Conservation (phyloP, 306 rosid species). For the Ammopiptanthus mongolicus region DNA sequence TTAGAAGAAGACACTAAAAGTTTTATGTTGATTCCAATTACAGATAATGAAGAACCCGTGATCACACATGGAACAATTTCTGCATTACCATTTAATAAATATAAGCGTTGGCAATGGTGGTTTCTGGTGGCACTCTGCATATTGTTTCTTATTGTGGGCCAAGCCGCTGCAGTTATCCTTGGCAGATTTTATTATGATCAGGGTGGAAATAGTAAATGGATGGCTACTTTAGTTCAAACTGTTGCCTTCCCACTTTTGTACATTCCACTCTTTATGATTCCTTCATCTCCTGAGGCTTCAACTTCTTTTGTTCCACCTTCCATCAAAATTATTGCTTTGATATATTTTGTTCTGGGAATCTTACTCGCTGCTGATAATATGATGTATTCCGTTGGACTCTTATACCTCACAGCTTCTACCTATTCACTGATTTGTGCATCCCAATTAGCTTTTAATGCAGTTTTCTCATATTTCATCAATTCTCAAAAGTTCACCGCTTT, state of each 20-base stretch:
- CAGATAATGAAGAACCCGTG: conserved; percentile 60
- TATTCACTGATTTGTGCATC: conserved; percentile 83
- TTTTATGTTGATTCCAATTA: neutral
- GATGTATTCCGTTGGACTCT: conserved; percentile 76
- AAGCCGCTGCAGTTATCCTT: conserved; percentile 75
- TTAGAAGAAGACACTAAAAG: neutral
- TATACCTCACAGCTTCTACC: conserved; percentile 89
- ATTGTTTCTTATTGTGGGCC: conserved; percentile 64
- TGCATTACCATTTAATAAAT: conserved; percentile 32
- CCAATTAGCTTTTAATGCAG: conserved; percentile 80
- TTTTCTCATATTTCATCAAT: conserved; percentile 82
- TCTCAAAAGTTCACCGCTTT: conserved; percentile 75
- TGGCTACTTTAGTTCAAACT: conserved; percentile 92
- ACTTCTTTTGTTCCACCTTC: conserved; percentile 35
- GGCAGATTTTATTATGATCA: conserved; percentile 86
- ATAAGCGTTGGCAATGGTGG: conserved; percentile 89
- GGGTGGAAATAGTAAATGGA: conserved; percentile 93
- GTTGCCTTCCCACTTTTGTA: conserved; percentile 65
- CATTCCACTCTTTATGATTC: conserved; percentile 52
- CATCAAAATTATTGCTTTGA: conserved; percentile 23
- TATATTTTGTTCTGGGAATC: conserved; percentile 62
- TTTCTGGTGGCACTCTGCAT: conserved; percentile 59
- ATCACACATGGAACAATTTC: conserved; percentile 25
- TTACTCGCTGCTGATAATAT: conserved; percentile 68
- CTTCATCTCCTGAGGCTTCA: conserved; percentile 37